Percentiles rank a stretch among this genome's conserved stretches.
These are phyloP conservation scores for Cicer pinnatifidum DNA, from an alignment of 306 rosid species.

Conservation along the genomic window DNA sequence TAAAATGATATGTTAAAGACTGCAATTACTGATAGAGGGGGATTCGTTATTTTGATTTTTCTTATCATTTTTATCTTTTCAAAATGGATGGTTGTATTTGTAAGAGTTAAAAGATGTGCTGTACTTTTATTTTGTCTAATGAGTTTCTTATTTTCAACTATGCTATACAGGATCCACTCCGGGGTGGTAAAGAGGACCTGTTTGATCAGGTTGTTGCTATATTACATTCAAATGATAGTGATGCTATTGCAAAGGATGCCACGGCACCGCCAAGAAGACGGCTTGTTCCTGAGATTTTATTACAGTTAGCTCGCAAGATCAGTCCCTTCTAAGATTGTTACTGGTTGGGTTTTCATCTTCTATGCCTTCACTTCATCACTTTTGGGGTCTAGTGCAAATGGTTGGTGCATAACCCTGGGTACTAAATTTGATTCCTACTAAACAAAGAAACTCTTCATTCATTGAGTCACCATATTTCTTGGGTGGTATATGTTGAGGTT, in stretches of 20 bases:
- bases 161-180: slow-evolving; percentile 80
- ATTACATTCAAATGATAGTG: slow-evolving; percentile 73
- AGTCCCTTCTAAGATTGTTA: slow-evolving; percentile 72
- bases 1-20: background rate
- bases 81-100: background rate
- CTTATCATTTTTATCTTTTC: slow-evolving; percentile 6
- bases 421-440: too few species aligned
- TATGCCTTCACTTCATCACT: background rate
- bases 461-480: slow-evolving; percentile 34
- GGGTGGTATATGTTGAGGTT: background rate
- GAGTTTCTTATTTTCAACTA: slow-evolving; percentile 20
- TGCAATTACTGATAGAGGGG: slow-evolving; percentile 4
- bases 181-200: slow-evolving; percentile 86
- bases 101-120: slow-evolving; percentile 12
- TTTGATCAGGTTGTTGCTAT: slow-evolving; percentile 69
- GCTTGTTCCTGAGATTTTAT: slow-evolving; percentile 81
- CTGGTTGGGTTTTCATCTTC: slow-evolving; percentile 23
- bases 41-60: background rate
- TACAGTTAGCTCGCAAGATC: slow-evolving; percentile 64
- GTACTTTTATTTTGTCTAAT: slow-evolving; percentile 7
- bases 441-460: slow-evolving; percentile 16
- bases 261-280: slow-evolving; percentile 74
- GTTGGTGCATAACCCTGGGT: too few species aligned
- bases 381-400: too few species aligned
- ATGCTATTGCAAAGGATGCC: slow-evolving; percentile 70